Base-by-base conservation (phyloP, 164 flowering plant species). In the Houttuynia cordata region DNA sequence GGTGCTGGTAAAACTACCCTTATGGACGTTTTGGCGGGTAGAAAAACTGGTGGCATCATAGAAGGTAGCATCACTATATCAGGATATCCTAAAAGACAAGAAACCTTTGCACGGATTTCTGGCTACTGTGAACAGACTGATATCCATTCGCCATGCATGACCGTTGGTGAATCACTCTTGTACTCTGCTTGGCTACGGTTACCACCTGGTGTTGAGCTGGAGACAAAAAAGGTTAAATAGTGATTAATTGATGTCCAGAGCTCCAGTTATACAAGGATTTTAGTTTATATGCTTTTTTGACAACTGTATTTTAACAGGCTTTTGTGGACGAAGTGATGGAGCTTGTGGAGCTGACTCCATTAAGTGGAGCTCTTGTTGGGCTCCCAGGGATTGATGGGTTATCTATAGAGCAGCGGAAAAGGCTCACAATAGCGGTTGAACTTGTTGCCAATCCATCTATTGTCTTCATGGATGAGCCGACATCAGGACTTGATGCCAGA, bases 381-480 rank as follows among this genome's bases (percentile, higher is more conserved):
- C 74, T 90, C 56, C 96, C 97, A 8, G 98, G 96, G 41, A 50
- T 93, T 30, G 79, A 84, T 24, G 97, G 98, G 10, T 73, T 93
- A 63, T 89, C 97, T 56, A 93, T 94, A 12, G 97, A 90, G 65
- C 98, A 93, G 61, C 76, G 98, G 64, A 93, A 93, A 75, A 76
- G 97, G 60, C 62, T 93, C 69, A 93, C 98, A 47, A 90, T 90
- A 59, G 97, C 97, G 4, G 98, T 93, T 51, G 98, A 93, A 72
- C 89, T 93, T 34, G 97, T 93, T 67, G 91, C 98, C 14, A 90
- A 87, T 70, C 98, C 98, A 24, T 90, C 97, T 6, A 90, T 93
- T 65, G 84, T 93, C 52, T 93, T 93, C 76, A 93, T 93, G 98
- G 98, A 93, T 65, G 98, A 89, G 64, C 96, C 98, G 19, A 92